Base-by-base conservation (phyloP, 495 filamentous ascomycete genomes). In the Penicillium argentinense region DNA sequence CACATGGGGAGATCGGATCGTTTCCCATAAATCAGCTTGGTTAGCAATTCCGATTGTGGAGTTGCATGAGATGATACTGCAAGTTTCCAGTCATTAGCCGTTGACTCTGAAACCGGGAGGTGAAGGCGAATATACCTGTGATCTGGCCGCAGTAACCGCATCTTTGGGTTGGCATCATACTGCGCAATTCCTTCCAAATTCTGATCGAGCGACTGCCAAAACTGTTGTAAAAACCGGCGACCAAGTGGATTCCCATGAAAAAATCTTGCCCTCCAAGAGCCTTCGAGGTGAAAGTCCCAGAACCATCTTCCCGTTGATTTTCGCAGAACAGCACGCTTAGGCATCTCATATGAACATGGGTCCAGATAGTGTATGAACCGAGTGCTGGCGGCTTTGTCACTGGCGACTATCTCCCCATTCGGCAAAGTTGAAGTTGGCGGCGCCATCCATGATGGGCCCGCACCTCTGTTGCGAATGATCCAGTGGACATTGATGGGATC, bases 401-500 rank as follows among this genome's bases (percentile, higher is more conserved):
- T 66, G 21, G 41, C 76, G 50, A 39, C 77, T 67, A 12, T 70
- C 49, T 74, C 85, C 77, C 75, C 80, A 82, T 13, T 66, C 42
- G 5, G 83, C 6, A 64, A 49, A 9, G 46, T 38, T 2, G 60
- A 60, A 12, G 38, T 63, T 16, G 51, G 59, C 0, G 53, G 51
- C 3, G 42, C 57, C 62, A 58, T 66, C 53, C 51, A 66, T 3
- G 51, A 42, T 24, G 57, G 57, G 1, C 51, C 62, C 16, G 26
- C 37, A 2, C 86, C 86, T 6, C 73, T 79, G 17, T 82, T 77
- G 41, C 88, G 74, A 39, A 95, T 88, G 0, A 92, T 71, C 87
- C 83, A 88, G 42, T 87, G 69, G 0, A 93, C 83, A 14, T 62
- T 33, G 6, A 68, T 38, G 72, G 67, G 42, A 73, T 63, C 5